Base-by-base conservation (phyloP, 2,329 filamentous ascomycete genomes). In the Torrubiellomyces zombiae region DNA sequence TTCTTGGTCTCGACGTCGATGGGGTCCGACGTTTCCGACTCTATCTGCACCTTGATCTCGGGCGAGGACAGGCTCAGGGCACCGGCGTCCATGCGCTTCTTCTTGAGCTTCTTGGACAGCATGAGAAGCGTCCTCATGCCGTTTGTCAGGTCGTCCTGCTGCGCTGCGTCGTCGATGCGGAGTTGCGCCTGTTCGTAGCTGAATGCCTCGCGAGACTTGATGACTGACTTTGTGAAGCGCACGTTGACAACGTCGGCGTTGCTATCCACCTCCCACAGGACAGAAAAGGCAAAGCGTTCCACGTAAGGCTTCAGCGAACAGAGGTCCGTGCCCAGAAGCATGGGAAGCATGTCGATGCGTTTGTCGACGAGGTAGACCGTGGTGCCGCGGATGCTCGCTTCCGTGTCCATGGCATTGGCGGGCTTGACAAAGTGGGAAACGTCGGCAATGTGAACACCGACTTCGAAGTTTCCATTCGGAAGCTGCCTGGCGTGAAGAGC, bases 381-480 rank as follows among this genome's bases (percentile, higher is more conserved):
- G 4, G 89, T 95, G 33, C 89, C 89, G 40, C 89, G 76, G 43
- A 92, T 71, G 44, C 82, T 89, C 3, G 89, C 89, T 54, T 98
- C 89, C 23, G 74, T 69, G 47, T 98, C 91, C 89, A 98, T 98
- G 27, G 89, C 77, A 43, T 86, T 98, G 49, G 80, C 83, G 14
- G 91, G 85, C 53, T 89, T 92, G 42, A 98, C 89, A 45, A 98
- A 98, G 53, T 98, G 79, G 7, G 89, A 95, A n/a, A 98, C 89
- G 50, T 98, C 89, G 15, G 89, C 91, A 50, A 98, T 98, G 51
- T 98, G 91, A 10, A 98, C 89, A 34, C 89, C 89, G 7, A 98
- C 83, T 50, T 95, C 82, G 36, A 74, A 85, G 48, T 95, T 94
- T 21, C 91, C 89, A 41, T 95, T 95, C 0, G 82, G 75, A 13